Evolutionary conservation across 441 rosid species (phyloP), one percentile per base, ranked within the genome.

Genomic region (Erysimum pusillum): DNA sequence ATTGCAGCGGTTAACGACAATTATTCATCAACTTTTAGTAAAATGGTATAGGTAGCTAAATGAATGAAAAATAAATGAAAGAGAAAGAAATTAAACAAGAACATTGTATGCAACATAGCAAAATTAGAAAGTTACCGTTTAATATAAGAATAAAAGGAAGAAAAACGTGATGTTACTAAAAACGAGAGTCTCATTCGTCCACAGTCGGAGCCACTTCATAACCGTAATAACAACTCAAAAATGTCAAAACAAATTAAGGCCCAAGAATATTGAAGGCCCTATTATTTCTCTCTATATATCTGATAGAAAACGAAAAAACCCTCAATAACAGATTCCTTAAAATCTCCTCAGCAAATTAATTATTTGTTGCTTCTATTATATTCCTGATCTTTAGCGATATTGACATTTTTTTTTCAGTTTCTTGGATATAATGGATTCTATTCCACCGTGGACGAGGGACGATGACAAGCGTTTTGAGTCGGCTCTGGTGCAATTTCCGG

Each of bases 401-500:
- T 36, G 4, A 42, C 4, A n/a, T 4, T 45, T 44, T 14, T 63
- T 42, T n/a, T 44, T 42, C 31, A 28, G 9, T 14, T 15, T 34
- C n/a, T 5, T 28, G 18, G 67, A 62, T 28, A 22, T 5, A 9
- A 67, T 67, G 72, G 14, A 4, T 8, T 4, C 72, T 38, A 60
- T 48, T 44, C 36, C 39, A 5, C 36, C 25, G 13, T 90, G 97
- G 97, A 78, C 76, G 36, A 80, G 87, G 9, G 4, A 3, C 0
- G 87, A 92, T 8, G 87, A 89, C 74, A 89, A 90, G 87, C 8
- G n/a, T 1, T 89, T 90, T 62, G 97, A 92, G 82, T 14, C n/a
- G 17, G 91, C 90, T 9, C 67, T 90, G 28, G 80, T 83, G 5
- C 1, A 12, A 39, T 82, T 76, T 18, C 74, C 86, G 0, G 86